Base-by-base conservation (phyloP, 1,284 basidiomycete species). In the Rhodotorula sp. region DNA sequence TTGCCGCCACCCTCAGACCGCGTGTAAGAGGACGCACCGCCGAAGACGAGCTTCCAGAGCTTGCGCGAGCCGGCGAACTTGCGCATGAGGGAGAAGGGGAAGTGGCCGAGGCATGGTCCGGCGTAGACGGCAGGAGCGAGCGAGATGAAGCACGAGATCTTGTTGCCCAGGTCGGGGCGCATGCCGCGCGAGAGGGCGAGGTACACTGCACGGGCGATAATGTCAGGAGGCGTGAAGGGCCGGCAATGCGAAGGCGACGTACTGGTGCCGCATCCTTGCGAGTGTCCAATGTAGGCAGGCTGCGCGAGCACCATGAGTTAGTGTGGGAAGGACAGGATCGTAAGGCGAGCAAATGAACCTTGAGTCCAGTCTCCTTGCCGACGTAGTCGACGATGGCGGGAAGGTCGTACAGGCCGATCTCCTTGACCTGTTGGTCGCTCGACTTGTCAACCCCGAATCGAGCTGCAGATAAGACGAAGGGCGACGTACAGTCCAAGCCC, bases 81-180 rank as follows among this genome's bases (percentile, higher is more conserved):
- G 64, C 82, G 81, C 50, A 85, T 78, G 37, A 79, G 71, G 4
- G 81, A 83, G 74, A 87, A 86, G 0, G 85, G 85, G 78, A 86
- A 86, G 3, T 83, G 83, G 37, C 80, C 80, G 0, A 84, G 85
- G 56, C 86, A 77, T 0, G 85, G 85, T 0, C 86, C 86, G 1
- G 84, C 85, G 73, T 84, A 86, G 1, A 86, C 85, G 4, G 85
- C 85, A 0, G 86, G 86, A 0, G 85, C 85, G 24, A 87, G 81
- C 1, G 85, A 85, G 67, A 84, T 82, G 77, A 87, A 86, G 64
- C 82, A 81, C 22, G 82, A 82, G n/a, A 87, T 74, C 76, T 84
- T 84, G 48, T 81, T 78, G 48, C 85, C 85, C 11, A 86, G 76
- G 40, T 84, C 83, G 2, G 86, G 85, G 4, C 83, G 81, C 80